Base-by-base conservation (phyloP, 331 rosid species). In the Quercus tomentella region DNA sequence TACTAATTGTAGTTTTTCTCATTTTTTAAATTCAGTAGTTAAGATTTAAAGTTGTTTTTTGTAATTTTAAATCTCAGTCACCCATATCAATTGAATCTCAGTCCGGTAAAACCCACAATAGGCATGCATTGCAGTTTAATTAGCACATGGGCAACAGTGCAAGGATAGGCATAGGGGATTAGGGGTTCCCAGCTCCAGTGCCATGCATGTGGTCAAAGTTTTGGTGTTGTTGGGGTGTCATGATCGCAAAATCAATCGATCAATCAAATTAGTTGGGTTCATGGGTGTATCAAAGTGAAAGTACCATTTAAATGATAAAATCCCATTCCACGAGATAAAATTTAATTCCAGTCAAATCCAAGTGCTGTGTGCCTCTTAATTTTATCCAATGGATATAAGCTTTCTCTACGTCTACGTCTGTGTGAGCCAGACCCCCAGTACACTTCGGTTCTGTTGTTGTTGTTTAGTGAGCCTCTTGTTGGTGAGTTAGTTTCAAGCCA, bases 241-340 rank as follows among this genome's bases (percentile, higher is more conserved):
- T 1, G 79, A 68, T 75, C 51, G 14, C 6, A 52, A 51, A 4
- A 49, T 54, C 84, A 18, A 75, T 77, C 78, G 55, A 54, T 82
- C 70, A 17, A 62, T 33, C 54, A 37, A 76, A 41, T 56, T 41
- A 45, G 61, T n/a, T 28, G 16, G n/a, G 33, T 69, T 77, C 82
- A 74, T 78, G 80, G 72, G 77, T 41, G 63, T 74, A 74, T 69
- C 51, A 70, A 58, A 20, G 25, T 11, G 49, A 70, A 58, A 20
- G 55, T 28, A 71, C 60, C 43, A 37, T 4, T 41, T 41, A 52
- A 60, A 75, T 70, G 41, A 28, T 49, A 49, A 71, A 74, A 60
- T 69, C 79, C 30, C 70, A 51, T 26, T 11, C 33, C 61, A 41
- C 76, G 30, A 43, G 62, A 72, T 10, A 54, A 60, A 61, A 45